A percentile compares a stretch with the other conserved stretches of the same genome.
Evolutionary conservation across 2,329 filamentous ascomycete genomes (phyloP).

Genomic region (Fusarium buxicola): DNA sequence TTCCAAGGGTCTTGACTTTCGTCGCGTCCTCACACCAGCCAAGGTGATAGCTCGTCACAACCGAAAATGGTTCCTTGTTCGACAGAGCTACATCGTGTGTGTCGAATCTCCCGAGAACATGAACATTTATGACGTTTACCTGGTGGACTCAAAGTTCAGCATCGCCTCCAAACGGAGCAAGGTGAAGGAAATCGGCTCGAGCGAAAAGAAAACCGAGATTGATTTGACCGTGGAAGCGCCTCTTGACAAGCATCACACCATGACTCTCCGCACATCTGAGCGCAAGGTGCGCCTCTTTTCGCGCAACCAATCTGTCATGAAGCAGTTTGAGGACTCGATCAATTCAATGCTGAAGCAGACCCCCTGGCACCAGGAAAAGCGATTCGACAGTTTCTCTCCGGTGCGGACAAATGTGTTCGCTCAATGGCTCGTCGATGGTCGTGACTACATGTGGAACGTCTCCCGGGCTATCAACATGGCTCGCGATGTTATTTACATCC

Average conservation of each 20-base stretch:
- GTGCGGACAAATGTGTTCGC: slow-evolving; percentile 88
- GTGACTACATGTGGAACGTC: slow-evolving; percentile 99
- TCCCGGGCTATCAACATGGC: slow-evolving; percentile 97
- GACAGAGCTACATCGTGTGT: slow-evolving; percentile 96
- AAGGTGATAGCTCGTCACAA: slow-evolving; percentile 85
- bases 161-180: slow-evolving; percentile 79
- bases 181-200: slow-evolving; percentile 63
- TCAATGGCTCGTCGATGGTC: slow-evolving; percentile 95
- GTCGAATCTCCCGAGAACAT: slow-evolving; percentile 99
- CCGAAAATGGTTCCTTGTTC: slow-evolving; percentile 97
- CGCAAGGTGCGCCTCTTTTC: slow-evolving; percentile 91
- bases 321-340: slow-evolving; percentile 95
- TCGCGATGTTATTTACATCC: slow-evolving; percentile 97
- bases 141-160: slow-evolving; percentile 90
- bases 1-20: slow-evolving; percentile 87
- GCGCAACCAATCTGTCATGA: slow-evolving; percentile 87
- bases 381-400: slow-evolving; percentile 94
- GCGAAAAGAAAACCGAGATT: slow-evolving; percentile 67
- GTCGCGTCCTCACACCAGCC: slow-evolving; percentile 80
- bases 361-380: slow-evolving; percentile 83
- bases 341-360: slow-evolving; percentile 85
- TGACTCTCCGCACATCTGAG: slow-evolving; percentile 92
- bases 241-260: slow-evolving; percentile 77
- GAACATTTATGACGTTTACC: slow-evolving; percentile 98
- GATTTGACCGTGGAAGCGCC: slow-evolving; percentile 55